These are phyloP conservation scores for Dothideomycetes sp. DNA, from an alignment of 2,329 filamentous ascomycete species.

Conservation along the genomic window DNA sequence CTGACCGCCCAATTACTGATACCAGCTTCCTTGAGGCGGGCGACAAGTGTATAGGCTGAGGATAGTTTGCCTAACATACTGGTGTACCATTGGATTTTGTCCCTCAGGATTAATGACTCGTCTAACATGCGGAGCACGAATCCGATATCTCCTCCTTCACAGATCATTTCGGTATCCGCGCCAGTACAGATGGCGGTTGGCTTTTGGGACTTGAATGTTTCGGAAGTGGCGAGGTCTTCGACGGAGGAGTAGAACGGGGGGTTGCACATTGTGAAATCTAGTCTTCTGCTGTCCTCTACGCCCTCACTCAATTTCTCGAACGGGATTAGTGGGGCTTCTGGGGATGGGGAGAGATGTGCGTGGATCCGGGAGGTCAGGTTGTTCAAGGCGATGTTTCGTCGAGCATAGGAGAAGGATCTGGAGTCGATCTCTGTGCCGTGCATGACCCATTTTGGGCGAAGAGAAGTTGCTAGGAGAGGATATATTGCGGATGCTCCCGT, in stretches of 20 bases:
- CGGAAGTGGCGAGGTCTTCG: conserved; percentile 51
- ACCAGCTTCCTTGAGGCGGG: conserved; percentile 41
- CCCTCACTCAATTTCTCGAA: conserved; percentile 42
- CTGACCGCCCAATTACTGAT: conserved; percentile 75
- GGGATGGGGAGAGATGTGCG: conserved; percentile 46
- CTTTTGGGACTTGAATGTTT: conserved; percentile 46
- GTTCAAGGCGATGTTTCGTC: conserved; percentile 57
- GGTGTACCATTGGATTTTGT: conserved; percentile 74
- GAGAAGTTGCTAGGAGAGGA: conserved; percentile 63
- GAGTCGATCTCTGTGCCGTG: conserved; percentile 59
- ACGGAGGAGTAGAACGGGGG: conserved; percentile 83
- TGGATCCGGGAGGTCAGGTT: conserved; percentile 51
- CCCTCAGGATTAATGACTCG: conserved; percentile 51
- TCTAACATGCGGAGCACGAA: conserved; percentile 63
- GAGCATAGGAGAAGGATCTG: conserved; percentile 55
- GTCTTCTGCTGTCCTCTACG: too few species aligned
- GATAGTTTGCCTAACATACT: conserved; percentile 77
- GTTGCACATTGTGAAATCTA: conserved; percentile 88
- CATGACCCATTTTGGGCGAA: conserved; percentile 53
- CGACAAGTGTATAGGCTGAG: conserved; percentile 52
- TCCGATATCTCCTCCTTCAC: conserved; percentile 58
- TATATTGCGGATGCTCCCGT: conserved; percentile 91
- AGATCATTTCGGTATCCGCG: conserved; percentile 72
- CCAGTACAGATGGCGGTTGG: conserved; percentile 70
- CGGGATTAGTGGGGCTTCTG: conserved; percentile 50